These are phyloP conservation scores for Penicillium thymicola DNA, from an alignment of 2,329 filamentous ascomycete genomes.

Conservation along the genomic window DNA sequence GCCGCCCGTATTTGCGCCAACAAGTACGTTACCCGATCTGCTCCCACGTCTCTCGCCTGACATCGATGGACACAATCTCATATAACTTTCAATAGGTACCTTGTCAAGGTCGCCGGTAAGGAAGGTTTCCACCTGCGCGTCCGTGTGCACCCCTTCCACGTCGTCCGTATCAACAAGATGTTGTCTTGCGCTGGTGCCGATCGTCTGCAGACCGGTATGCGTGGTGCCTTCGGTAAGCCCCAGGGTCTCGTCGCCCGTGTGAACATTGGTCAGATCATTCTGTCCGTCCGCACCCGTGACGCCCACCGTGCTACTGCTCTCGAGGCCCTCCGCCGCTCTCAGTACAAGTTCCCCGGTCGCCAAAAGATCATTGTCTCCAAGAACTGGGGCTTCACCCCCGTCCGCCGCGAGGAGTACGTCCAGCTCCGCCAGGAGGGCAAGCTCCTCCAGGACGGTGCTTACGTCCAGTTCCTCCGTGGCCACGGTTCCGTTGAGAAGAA, in stretches of 20 bases:
- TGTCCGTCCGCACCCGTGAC: constrained; percentile 96
- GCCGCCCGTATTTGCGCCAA: constrained; percentile 99
- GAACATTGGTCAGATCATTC: constrained; percentile 99
- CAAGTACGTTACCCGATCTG: constrained; percentile 62
- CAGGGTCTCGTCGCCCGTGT: constrained; percentile 98
- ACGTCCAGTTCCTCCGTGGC: constrained; percentile 98
- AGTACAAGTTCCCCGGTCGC: constrained; percentile 99
- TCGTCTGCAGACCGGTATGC: constrained; percentile 99
- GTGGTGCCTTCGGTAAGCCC: constrained; percentile 99
- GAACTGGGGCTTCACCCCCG: constrained; percentile 99
- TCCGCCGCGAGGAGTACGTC: constrained; percentile 96
- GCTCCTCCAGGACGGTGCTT: constrained; percentile 96
- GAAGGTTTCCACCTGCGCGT: constrained; percentile 69
- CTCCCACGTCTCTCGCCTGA: not conserved
- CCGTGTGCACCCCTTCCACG: constrained; percentile 97
- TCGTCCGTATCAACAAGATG: constrained; percentile 99
- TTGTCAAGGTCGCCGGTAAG: constrained; percentile 67
- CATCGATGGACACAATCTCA: constrained; percentile 1
- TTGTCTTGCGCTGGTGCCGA: constrained; percentile 99
- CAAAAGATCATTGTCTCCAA: constrained; percentile 99
- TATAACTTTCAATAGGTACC: constrained; percentile 49
- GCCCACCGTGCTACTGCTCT: constrained; percentile 86
- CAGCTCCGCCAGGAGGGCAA: constrained; percentile 89
- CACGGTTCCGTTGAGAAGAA: constrained; percentile 82
- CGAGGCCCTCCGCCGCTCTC: constrained; percentile 96